Evolutionary conservation across 352 stramenopile species (phyloP).

Genomic region (Globisporangium cystogenes): DNA sequence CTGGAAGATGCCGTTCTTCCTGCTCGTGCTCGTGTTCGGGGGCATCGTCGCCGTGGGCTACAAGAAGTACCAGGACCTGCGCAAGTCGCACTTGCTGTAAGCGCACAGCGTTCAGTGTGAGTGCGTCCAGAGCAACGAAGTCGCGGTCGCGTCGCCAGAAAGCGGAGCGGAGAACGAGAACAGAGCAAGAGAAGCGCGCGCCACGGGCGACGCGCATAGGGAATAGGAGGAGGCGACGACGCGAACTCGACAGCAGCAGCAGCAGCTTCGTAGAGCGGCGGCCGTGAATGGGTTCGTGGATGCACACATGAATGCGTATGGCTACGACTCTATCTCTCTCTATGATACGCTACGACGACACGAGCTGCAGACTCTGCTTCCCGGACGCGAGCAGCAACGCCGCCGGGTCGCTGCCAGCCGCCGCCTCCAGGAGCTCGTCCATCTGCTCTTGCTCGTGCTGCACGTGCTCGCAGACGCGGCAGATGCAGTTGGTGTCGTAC

Average conservation of each 20-base stretch:
- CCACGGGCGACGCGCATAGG: not conserved
- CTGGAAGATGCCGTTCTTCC: constrained; percentile 82
- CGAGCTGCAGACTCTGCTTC: constrained; percentile 5
- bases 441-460: constrained; percentile 18
- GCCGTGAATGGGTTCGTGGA: no score
- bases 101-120: not conserved
- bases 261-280: no score
- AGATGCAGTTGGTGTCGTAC: constrained; percentile 43
- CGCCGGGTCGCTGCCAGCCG: no score
- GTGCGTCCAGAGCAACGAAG: not conserved
- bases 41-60: constrained; percentile 54
- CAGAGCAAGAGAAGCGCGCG: no score
- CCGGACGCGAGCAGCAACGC: not conserved
- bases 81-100: constrained; percentile 86
- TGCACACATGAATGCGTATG: not conserved
- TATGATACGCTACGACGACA: constrained; percentile 1
- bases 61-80: constrained; percentile 87
- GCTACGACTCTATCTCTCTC: not conserved
- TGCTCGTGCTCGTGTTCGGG: constrained; percentile 65
- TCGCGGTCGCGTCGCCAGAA: not conserved
- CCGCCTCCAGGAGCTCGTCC: constrained; percentile 1
- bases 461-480: constrained; percentile 52
- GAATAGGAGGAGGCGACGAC: not conserved
- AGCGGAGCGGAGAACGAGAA: no score
- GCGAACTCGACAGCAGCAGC: not conserved